Evolutionary conservation across 805 yeast species (phyloP).

Genomic region (Hanseniaspora nectarophila): DNA sequence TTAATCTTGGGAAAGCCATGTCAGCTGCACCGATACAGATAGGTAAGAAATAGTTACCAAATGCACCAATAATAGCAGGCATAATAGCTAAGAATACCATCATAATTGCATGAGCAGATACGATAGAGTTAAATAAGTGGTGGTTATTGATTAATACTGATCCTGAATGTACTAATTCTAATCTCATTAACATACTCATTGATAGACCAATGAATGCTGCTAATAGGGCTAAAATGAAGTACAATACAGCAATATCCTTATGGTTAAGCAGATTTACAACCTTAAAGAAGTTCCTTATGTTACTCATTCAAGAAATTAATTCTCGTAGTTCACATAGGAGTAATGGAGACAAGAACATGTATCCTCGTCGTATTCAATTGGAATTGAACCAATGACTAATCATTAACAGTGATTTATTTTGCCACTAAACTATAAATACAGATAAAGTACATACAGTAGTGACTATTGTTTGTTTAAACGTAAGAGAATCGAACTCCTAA

Average conservation of each 20-base stretch:
- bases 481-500: constrained; percentile 6
- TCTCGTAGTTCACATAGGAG: too few species aligned
- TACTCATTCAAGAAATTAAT: too few species aligned
- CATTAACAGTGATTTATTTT: constrained; percentile 20
- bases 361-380: constrained; percentile 18
- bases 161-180: constrained; percentile 23
- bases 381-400: constrained; percentile 21
- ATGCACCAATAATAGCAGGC: constrained; percentile 20
- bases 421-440: constrained; percentile 18
- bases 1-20: constrained; percentile 21
- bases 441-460: constrained; percentile 15
- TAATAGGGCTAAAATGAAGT: constrained; percentile 21
- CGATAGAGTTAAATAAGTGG: constrained; percentile 23
- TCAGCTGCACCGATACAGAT: constrained; percentile 21
- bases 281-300: too few species aligned
- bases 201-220: constrained; percentile 23
- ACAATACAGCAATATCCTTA: constrained; percentile 24
- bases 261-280: constrained; percentile 23
- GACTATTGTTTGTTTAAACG: too few species aligned
- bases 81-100: constrained; percentile 24
- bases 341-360: constrained; percentile 4
- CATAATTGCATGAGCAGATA: constrained; percentile 22
- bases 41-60: constrained; percentile 21
- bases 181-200: constrained; percentile 23
- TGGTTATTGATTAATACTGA: constrained; percentile 21